These are phyloP conservation scores for Lojkania enalia DNA, from an alignment of 2,329 filamentous ascomycete species.

Conservation along the genomic window DNA sequence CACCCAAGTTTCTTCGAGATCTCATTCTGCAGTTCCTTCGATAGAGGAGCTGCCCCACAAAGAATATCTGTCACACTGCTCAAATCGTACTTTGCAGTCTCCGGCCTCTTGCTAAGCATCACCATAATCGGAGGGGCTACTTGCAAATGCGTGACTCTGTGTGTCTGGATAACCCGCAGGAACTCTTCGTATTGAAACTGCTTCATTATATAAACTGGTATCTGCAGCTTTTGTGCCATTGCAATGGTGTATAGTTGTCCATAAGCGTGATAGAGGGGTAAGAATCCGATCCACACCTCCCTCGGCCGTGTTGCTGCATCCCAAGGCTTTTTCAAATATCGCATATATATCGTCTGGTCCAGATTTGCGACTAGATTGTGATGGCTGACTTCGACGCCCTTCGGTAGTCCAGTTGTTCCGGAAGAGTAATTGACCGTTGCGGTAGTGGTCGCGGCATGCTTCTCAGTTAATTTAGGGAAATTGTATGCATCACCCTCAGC, in stretches of 20 bases:
- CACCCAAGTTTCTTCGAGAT: constrained; percentile 40
- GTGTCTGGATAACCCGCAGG: constrained; percentile 41
- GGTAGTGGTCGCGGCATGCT: constrained; percentile 34
- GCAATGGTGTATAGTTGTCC: constrained; percentile 49
- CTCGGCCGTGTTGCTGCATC: constrained; percentile 45
- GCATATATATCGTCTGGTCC: constrained; percentile 55
- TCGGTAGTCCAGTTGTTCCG: constrained; percentile 57
- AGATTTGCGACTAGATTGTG: constrained; percentile 56
- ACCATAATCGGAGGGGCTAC: constrained; percentile 50
- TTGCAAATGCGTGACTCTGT: constrained; percentile 46
- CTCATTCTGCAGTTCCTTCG: constrained; percentile 48
- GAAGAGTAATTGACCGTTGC: constrained; percentile 57
- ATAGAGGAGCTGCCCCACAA: constrained; percentile 49
- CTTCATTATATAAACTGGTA: constrained; percentile 50
- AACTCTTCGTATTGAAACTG: constrained; percentile 47
- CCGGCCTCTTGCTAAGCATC: constrained; percentile 49
- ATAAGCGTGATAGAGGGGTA: constrained; percentile 52
- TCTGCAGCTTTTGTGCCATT: constrained; percentile 51
- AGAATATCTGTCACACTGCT: constrained; percentile 46
- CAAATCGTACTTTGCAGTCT: constrained; percentile 47
- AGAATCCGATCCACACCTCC: constrained; percentile 55
- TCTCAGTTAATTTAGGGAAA: constrained; percentile 30
- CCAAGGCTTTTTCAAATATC: constrained; percentile 47
- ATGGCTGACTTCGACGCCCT: constrained; percentile 57
- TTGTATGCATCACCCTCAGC: constrained; percentile 31